Percentiles rank a stretch among this genome's conserved stretches.
Evolutionary conservation across 2,329 filamentous ascomycete genomes (phyloP).

Genomic region (Ciborinia camelliae): DNA sequence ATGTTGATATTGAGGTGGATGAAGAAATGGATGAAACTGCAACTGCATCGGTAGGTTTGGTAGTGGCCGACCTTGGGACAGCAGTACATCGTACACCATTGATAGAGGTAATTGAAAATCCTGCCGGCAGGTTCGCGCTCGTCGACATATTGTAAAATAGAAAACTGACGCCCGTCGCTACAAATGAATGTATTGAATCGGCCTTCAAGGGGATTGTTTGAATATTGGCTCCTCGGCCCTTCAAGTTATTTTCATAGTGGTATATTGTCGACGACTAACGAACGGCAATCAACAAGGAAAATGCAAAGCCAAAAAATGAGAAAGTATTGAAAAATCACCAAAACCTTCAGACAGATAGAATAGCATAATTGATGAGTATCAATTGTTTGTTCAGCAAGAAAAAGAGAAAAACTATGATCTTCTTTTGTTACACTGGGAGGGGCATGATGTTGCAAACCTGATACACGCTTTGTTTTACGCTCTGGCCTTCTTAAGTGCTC

Average conservation of each 20-base stretch:
- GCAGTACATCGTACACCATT: conserved; percentile 53
- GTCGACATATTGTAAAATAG: conserved; percentile 42
- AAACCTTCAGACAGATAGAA: neutral
- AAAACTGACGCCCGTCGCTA: conserved; percentile 32
- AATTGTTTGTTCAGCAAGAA: neutral
- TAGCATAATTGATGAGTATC: conserved; percentile 5
- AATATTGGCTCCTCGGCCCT: conserved; percentile 31
- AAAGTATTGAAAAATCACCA: neutral
- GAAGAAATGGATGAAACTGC: conserved; percentile 11
- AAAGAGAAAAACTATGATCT: conserved; percentile 1
- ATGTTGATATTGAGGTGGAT: conserved; percentile 12
- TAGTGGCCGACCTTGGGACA: conserved; percentile 42
- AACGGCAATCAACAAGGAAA: conserved; percentile 20
- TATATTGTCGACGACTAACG: conserved; percentile 7
- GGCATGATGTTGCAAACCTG: conserved; percentile 16
- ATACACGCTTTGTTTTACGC: conserved; percentile 15
- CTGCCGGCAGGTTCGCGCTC: conserved; percentile 41
- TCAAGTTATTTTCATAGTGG: conserved; percentile 27
- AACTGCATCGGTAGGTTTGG: conserved; percentile 20
- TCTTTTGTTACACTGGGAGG: conserved; percentile 11
- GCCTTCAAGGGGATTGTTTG: conserved; percentile 30
- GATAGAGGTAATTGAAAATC: conserved; percentile 49
- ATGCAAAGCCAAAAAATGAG: conserved; percentile 21
- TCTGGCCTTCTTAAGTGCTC: conserved; percentile 2
- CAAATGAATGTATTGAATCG: conserved; percentile 30